Conservation (phyloP, 1,139 yeast genomes). For the Taphrina pruni region DNA sequence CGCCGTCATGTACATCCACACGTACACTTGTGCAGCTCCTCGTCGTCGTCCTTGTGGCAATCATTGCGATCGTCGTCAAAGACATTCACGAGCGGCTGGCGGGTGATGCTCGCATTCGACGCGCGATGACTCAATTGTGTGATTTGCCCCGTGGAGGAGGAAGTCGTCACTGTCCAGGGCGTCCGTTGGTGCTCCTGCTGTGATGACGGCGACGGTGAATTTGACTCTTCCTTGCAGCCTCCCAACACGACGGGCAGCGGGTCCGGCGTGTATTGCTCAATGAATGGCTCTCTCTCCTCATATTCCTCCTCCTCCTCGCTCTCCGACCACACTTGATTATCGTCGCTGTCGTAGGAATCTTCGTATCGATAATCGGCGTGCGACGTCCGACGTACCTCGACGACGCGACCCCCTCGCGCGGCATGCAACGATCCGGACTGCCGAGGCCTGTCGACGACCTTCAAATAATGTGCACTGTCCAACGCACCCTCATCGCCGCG, state of each 20-base stretch:
- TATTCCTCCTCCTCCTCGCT: neutral
- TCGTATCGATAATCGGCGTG: neutral
- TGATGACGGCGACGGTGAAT: too few relatives aligned
- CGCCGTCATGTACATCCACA: too few relatives aligned
- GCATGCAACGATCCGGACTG: too few relatives aligned
- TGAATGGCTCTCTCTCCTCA: neutral
- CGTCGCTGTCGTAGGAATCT: neutral
- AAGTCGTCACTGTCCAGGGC: slow-evolving; percentile 7
- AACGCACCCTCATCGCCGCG: too few relatives aligned
- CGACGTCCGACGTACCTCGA: too few relatives aligned
- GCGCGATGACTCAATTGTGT: neutral
- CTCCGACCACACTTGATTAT: too few relatives aligned
- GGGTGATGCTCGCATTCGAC: slow-evolving; percentile 1
- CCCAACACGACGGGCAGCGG: slow-evolving; percentile 2
- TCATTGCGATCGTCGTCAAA: neutral
- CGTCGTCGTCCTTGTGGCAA: too few relatives aligned
- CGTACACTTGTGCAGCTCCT: too few relatives aligned
- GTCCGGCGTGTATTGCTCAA: slow-evolving; percentile 1
- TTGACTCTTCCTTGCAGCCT: too few relatives aligned
- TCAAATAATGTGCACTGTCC: too few relatives aligned
- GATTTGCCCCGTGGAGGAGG: slow-evolving; percentile 10
- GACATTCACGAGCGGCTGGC: slow-evolving; percentile 3
- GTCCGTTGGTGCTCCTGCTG: neutral
- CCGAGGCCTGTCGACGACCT: too few relatives aligned
- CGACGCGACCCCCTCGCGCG: too few relatives aligned